Evolutionary conservation across 805 yeast genomes (phyloP).

Genomic region (Saccharomyces jurei): DNA sequence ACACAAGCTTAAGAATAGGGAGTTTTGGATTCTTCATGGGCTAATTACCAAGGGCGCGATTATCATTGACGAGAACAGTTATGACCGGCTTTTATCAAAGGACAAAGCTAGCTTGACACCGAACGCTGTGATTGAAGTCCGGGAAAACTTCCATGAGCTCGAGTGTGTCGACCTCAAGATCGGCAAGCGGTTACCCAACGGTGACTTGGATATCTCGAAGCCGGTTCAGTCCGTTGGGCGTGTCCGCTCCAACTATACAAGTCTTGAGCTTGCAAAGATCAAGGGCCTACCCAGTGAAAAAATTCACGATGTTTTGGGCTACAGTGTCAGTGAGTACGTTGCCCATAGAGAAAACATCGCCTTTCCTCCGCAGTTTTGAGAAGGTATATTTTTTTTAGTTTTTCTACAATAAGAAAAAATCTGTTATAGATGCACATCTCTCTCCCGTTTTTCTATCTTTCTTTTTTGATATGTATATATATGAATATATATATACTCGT

Average conservation of each 20-base stretch:
- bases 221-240: constrained; percentile 61
- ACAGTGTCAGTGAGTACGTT: constrained; percentile 58
- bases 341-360: constrained; percentile 87
- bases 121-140: constrained; percentile 75
- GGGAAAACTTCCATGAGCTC: constrained; percentile 77
- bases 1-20: constrained; percentile 66
- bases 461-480: background rate
- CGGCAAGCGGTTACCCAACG: constrained; percentile 34
- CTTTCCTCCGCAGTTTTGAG: constrained; percentile 41
- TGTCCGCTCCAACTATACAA: constrained; percentile 84
- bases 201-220: constrained; percentile 33
- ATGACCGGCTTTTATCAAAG: constrained; percentile 70
- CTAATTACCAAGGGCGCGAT: constrained; percentile 72
- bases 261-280: constrained; percentile 67
- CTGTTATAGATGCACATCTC: background rate
- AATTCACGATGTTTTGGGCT: constrained; percentile 68
- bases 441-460: background rate
- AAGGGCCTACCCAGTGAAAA: constrained; percentile 76
- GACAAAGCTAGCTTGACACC: constrained; percentile 90
- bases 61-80: constrained; percentile 80
- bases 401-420: background rate
- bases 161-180: constrained; percentile 78
- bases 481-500: background rate
- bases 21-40: constrained; percentile 93
- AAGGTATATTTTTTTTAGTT: too few relatives aligned